These are phyloP conservation scores for Globisporangium cystogenes DNA, from an alignment of 352 stramenopile genomes.

Conservation along the genomic window DNA sequence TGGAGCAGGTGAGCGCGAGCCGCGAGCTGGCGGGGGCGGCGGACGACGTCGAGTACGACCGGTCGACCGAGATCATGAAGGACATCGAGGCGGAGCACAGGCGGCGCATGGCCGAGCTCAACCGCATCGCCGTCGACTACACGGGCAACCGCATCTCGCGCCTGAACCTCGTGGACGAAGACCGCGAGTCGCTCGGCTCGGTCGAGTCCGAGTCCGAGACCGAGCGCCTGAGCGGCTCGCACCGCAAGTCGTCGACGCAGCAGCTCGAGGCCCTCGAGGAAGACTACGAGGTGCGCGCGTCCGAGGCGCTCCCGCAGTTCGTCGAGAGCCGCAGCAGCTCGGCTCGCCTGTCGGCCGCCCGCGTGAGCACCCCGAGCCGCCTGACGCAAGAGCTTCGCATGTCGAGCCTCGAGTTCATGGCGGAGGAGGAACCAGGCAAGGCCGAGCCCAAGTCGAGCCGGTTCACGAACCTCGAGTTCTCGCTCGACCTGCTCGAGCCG, in stretches of 20 bases:
- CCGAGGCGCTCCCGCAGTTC: constrained; percentile 8
- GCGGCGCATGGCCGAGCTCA: constrained; percentile 65
- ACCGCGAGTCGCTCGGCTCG: constrained; percentile 27
- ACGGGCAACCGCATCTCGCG: constrained; percentile 39
- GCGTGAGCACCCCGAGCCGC: constrained; percentile 4
- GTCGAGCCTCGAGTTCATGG: constrained; percentile 13
- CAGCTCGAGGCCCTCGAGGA: constrained; percentile 7
- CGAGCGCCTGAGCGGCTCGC: constrained; percentile 16
- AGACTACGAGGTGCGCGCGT: constrained; percentile 4
- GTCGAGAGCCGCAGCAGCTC: constrained; percentile 4
- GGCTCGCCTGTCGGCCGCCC: background rate
- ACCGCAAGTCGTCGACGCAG: constrained; percentile 9
- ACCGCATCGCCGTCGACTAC: constrained; percentile 35
- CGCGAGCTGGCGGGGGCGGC: constrained; percentile 13
- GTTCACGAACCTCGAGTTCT: constrained; percentile 10
- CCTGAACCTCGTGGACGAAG: constrained; percentile 29
- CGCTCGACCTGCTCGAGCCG: constrained; percentile 12
- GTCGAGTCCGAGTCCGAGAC: constrained; percentile 46
- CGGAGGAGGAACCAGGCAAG: background rate
- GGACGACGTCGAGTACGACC: constrained; percentile 23
- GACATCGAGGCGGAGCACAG: constrained; percentile 45
- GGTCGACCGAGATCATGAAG: constrained; percentile 38
- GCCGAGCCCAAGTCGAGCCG: background rate
- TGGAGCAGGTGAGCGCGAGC: constrained; percentile 33
- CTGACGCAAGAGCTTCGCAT: background rate